phyloP scores from a whole-genome alignment of 305 asterid genomes.

The Caryopteris hybrid region DNA sequence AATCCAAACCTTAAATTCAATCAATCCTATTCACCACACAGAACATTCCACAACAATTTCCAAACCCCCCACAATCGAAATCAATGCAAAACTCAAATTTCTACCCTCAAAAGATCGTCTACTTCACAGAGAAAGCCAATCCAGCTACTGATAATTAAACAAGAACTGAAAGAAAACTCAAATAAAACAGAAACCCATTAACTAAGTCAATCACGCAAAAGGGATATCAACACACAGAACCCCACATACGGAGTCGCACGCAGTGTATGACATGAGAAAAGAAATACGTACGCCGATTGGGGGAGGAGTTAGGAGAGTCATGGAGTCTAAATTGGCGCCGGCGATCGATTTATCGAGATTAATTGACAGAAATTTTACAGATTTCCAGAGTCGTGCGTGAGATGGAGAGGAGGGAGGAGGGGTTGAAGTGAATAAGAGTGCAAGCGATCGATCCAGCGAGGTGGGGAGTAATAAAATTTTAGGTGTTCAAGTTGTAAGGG shows the following conservation, averaged over 20 bases:
- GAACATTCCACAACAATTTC: conserved; percentile 3
- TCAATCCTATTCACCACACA: background rate
- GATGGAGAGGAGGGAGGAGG: background rate
- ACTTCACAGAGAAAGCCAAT: conserved; percentile 12
- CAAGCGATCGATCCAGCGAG: conserved; percentile 16
- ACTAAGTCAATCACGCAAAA: conserved; percentile 21
- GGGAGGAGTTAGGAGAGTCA: conserved; percentile 39
- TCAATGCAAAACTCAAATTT: conserved; percentile 16
- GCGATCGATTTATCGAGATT: conserved; percentile 25
- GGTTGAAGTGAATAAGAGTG: conserved; percentile 9
- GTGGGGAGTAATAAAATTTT: background rate
- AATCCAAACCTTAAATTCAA: conserved; percentile 26
- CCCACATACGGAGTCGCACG: background rate
- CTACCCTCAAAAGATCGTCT: background rate
- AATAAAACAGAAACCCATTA: conserved; percentile 3
- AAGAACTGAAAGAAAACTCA: background rate
- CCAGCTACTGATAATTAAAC: conserved; percentile 19
- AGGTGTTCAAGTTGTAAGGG: background rate
- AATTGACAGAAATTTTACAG: conserved; percentile 1
- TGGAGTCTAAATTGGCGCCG: conserved; percentile 19
- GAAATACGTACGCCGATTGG: conserved; percentile 30
- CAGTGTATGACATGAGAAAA: background rate
- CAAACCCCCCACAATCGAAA: conserved; percentile 15
- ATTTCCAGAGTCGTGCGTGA: conserved; percentile 4
- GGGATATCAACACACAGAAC: background rate